These are phyloP conservation scores for Pseudodiploospora longispora DNA, from an alignment of 2,329 filamentous ascomycete genomes.

Conservation along the genomic window DNA sequence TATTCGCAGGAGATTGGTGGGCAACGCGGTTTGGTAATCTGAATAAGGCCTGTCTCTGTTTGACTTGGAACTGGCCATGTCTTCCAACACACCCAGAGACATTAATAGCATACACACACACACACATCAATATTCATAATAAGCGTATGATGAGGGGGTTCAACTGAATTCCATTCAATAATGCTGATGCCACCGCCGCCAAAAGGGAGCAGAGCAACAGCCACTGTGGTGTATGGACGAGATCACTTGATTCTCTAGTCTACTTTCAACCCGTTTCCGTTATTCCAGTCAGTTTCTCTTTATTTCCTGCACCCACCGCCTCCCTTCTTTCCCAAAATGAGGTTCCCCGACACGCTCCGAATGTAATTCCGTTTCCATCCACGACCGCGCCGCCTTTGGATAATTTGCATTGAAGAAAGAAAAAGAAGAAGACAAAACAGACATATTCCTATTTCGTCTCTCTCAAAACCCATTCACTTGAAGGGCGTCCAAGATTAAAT, in stretches of 20 bases:
- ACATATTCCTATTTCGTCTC: too few relatives aligned
- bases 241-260: slow-evolving; percentile 27
- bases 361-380: slow-evolving; percentile 14
- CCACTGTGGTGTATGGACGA: slow-evolving; percentile 13
- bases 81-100: too few relatives aligned
- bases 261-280: not conserved
- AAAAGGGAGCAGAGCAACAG: not conserved
- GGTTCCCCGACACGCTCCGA: slow-evolving; percentile 21
- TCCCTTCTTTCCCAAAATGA: slow-evolving; percentile 11
- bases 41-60: too few relatives aligned
- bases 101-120: not conserved
- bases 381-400: slow-evolving; percentile 7
- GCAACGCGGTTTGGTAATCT: too few relatives aligned
- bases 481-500: slow-evolving; percentile 23
- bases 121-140: not conserved
- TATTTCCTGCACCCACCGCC: slow-evolving; percentile 3
- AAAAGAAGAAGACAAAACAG: not conserved
- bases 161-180: slow-evolving; percentile 1
- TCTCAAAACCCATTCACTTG: slow-evolving; percentile 24
- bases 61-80: too few relatives aligned
- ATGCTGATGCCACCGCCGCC: not conserved
- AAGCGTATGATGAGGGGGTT: not conserved
- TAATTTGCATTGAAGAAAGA: not conserved
- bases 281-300: not conserved
- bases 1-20: too few relatives aligned